Evolutionary conservation across 2,329 filamentous ascomycete genomes (phyloP), one percentile per base, ranked within the genome.

Genomic region (Epichloe baconii): DNA sequence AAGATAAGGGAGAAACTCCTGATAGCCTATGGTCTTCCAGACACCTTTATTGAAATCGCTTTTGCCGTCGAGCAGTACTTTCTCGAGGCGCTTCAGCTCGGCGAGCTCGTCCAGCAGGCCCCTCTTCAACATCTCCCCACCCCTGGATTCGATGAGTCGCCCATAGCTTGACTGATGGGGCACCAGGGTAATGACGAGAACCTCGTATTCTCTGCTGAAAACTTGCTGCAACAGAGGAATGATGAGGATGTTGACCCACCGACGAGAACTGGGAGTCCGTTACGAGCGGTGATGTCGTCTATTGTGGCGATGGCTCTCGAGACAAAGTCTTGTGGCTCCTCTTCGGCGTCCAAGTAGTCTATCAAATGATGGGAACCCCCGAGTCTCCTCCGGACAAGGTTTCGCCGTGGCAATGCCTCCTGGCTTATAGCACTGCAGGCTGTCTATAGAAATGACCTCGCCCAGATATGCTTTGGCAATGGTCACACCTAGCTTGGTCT

Each of bases 401-500:
- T 34, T 37, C 15, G 48, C 48, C 11, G 48, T 49, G 31, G 38
- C 5, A 17, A 49, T 44, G 2, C 14, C 26, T 6, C 48, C 48
- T 3, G 41, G 41, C 14, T 49, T 49, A 41, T 49, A 49, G 41
- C 48, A 49, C 19, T 49, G 48, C 19, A 49, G 34, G n/a, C 48
- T 49, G 34, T 49, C 48, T 17, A 49, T 41, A 6, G 48, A 49
- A 41, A 49, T 37, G 31, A 49, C 48, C 41, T 49, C 48, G 34
- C 48, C 48, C 1, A 38, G 26, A 17, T 15, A 49, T 2, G 48
- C 48, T 10, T 44, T 44, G 41, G 41, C 48, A 26, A 49, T 26
- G 41, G 48, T 41, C 10, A 49, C 48, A n/a, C 48, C 48, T n/a
- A 49, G 41, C 21, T 49, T 44, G 31, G 48, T 49, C 34, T 49